These are phyloP conservation scores for Mucor plumbeus DNA, from an alignment of 371 early-diverging fungal species.

Conservation along the genomic window DNA sequence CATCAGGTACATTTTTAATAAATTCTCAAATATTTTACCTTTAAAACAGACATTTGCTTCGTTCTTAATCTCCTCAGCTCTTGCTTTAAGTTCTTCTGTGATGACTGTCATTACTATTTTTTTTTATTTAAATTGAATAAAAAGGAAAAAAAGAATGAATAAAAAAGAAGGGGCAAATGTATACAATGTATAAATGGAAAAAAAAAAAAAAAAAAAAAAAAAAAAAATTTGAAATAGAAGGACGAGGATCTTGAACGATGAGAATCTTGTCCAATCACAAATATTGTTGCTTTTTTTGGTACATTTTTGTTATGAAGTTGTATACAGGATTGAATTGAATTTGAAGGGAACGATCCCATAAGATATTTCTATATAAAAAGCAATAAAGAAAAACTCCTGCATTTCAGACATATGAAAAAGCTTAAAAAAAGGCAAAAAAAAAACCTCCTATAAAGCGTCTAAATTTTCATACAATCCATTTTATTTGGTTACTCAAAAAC, in stretches of 20 bases:
- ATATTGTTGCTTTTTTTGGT: background rate
- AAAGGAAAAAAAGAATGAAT: background rate
- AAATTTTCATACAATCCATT: background rate
- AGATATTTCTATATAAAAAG: background rate
- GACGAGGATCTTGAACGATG: background rate
- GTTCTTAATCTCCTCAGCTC: conserved; percentile 72
- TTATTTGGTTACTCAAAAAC: conserved; percentile 14
- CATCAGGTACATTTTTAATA: background rate
- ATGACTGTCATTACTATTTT: conserved; percentile 10
- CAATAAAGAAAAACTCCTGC: background rate
- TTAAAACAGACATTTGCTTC: conserved; percentile 81
- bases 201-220: background rate
- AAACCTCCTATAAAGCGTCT: background rate
- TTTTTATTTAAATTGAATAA: background rate
- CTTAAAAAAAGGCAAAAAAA: background rate
- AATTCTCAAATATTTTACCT: conserved; percentile 40
- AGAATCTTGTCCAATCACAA: background rate
- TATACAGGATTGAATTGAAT: background rate
- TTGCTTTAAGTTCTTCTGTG: conserved; percentile 52
- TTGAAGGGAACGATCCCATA: too few relatives aligned
- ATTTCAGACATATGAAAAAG: background rate
- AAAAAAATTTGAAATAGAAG: too few relatives aligned
- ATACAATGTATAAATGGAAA: background rate
- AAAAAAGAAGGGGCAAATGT: too few relatives aligned
- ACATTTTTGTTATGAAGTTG: background rate